phyloP scores from a whole-genome alignment of 768 basidiomycete genomes.

The Pilatotrama ljubarskyi region DNA sequence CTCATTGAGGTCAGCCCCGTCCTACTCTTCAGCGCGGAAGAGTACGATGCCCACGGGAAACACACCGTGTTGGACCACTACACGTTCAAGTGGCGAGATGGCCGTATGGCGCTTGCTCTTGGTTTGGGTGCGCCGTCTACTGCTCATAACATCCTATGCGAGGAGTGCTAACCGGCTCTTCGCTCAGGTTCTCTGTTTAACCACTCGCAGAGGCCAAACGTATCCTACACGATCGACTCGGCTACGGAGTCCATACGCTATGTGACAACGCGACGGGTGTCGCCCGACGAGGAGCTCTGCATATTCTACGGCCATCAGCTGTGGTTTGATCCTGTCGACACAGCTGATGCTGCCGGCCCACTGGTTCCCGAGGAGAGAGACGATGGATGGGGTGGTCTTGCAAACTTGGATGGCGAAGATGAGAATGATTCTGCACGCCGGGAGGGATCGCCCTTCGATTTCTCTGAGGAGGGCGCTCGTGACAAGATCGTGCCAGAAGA shows the following conservation, averaged over 20 bases:
- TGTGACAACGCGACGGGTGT: constrained; percentile 52
- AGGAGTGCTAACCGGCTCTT: not conserved
- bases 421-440: constrained; percentile 9
- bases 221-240: constrained; percentile 59
- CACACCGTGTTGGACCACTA: constrained; percentile 73
- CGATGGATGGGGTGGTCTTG: constrained; percentile 50
- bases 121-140: constrained; percentile 61
- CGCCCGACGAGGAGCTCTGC: constrained; percentile 70
- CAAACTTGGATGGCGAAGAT: constrained; percentile 27
- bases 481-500: constrained; percentile 55
- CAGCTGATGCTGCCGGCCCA: not conserved
- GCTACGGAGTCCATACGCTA: constrained; percentile 62
- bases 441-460: not conserved
- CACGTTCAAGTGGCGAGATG: constrained; percentile 73
- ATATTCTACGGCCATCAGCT: constrained; percentile 74
- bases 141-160: not conserved
- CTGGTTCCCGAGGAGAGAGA: constrained; percentile 27
- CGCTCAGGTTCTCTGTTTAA: constrained; percentile 77
- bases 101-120: constrained; percentile 73
- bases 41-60: constrained; percentile 65
- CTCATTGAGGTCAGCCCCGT: constrained; percentile 86
- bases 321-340: constrained; percentile 56
- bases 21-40: constrained; percentile 67
- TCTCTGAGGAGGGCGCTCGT: constrained; percentile 38
- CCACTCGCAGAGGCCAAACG: constrained; percentile 69